Evolutionary conservation across 208 protist species (phyloP), one percentile per base, ranked within the genome.

Genomic region (Leishmania martiniquensis): DNA sequence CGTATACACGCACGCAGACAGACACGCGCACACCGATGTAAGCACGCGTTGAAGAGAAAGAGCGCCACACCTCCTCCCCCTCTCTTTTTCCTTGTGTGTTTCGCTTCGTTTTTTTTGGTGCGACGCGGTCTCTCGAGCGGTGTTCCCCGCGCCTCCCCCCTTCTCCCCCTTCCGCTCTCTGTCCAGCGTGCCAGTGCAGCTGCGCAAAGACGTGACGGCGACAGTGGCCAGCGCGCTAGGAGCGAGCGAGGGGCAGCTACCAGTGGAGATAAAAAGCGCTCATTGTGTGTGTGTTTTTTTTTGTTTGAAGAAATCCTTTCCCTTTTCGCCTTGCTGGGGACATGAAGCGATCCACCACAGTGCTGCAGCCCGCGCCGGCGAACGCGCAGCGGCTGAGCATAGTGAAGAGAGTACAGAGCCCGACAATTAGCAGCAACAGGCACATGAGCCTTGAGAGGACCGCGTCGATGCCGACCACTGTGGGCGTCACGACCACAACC

Each of bases 41-140:
- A 32, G 34, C 20, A 17, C 37, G 39, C 20, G 39, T 15, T 17
- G 45, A 9, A 20, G 20, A 25, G 22, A 68, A 25, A 45, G 39
- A 68, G 62, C 22, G 62, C 17, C 39, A 42, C 65, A 15, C n/a
- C n/a, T n/a, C n/a, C n/a, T n/a, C n/a, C n/a, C n/a, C n/a, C n/a
- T n/a, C n/a, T 49, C 42, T 72, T 45, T 76, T 49, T 13, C 12
- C 54, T 80, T 73, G 25, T 1, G 13, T 70, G 32, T 77, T 57
- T 69, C 68, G 63, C 69, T 57, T 44, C 51, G 39, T 70, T 78
- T 47, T 12, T 69, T 4, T 49, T 34, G 65, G 6, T 34, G 42
- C 37, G 15, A 22, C 47, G 65, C 34, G n/a, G n/a, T n/a, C n/a
- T n/a, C n/a, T n/a, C n/a, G n/a, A 69, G 65, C 42, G 25, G 65